Conservation (phyloP, 2,329 filamentous ascomycete genomes). For the Acephala macrosclerotiorum region DNA sequence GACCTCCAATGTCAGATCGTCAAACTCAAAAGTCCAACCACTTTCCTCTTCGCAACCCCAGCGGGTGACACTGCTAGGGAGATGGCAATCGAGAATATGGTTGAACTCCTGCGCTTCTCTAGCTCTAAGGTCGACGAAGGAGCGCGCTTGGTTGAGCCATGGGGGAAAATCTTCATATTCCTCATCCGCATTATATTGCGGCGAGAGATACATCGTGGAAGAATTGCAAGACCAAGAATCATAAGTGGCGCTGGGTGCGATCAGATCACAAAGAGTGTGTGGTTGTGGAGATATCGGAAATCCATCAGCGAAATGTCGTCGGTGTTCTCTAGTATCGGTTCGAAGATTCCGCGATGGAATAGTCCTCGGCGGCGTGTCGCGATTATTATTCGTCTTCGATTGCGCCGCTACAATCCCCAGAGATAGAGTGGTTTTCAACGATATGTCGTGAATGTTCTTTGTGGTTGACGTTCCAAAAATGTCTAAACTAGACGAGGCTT, state of each 20-base stretch:
- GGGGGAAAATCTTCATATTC: conserved; percentile 8
- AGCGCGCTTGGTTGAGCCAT: conserved; percentile 9
- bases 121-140: conserved; percentile 20
- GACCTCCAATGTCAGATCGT: conserved; percentile 21
- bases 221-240: neutral
- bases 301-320: neutral
- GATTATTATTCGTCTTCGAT: neutral
- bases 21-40: conserved; percentile 25
- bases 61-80: conserved; percentile 7
- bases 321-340: neutral
- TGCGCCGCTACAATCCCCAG: too few relatives aligned
- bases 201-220: neutral
- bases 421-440: too few relatives aligned
- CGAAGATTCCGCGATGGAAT: neutral
- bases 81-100: conserved; percentile 5
- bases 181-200: neutral
- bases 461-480: too few relatives aligned
- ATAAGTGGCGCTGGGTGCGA: neutral
- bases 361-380: neutral
- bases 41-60: conserved; percentile 21
- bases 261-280: too few relatives aligned
- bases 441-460: too few relatives aligned
- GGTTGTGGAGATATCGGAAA: neutral
- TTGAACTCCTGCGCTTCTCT: conserved; percentile 27
- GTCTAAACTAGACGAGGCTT: too few relatives aligned